Evolutionary conservation across 495 filamentous ascomycete genomes (phyloP), one percentile per base, ranked within the genome.

Genomic region (Peziza echinospora): DNA sequence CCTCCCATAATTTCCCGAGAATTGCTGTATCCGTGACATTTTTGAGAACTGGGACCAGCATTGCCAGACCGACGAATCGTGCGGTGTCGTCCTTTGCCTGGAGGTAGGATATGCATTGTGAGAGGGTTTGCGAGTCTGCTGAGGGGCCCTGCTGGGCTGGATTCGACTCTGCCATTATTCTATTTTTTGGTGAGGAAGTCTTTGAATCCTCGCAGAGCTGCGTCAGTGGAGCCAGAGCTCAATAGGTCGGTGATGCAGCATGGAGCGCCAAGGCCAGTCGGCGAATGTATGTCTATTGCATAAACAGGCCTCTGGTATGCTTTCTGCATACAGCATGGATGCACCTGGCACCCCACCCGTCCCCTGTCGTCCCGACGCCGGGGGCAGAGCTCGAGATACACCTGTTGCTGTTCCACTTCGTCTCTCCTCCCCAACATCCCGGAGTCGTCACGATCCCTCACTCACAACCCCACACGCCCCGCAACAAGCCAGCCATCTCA

Each of bases 51-150:
- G 72, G 67, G 47, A 71, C 76, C 28, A 79, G 58, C 34, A 79
- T 59, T 0, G 76, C 70, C n/a, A 80, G 62, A 0, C 76, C 76
- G 28, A 79, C 74, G 45, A 80, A 78, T 43, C 71, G 68, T 5
- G 70, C 70, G 0, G 75, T 79, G 50, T 80, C 76, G 52, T 76
- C 70, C 17, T 70, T 72, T 47, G 71, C 51, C 40, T 62, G 61
- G 6, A 80, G 65, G 19, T 74, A 48, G 11, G 39, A 11, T 24
- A 59, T 37, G 22, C 52, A 56, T 55, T 59, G 45, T 23, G 44
- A 26, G 5, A 56, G 24, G 0, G 53, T 55, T 37, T 51, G 39
- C 1, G 53, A 47, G 24, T 53, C 49, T 47, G 37, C n/a, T n/a
- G n/a, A n/a, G n/a, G n/a, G 8, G 26, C 26, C n/a, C 26, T 34